Percentiles rank a stretch among this genome's conserved stretches.
Evolutionary conservation across 345 rosid species (phyloP).

Genomic region (Gossypium thurberi): DNA sequence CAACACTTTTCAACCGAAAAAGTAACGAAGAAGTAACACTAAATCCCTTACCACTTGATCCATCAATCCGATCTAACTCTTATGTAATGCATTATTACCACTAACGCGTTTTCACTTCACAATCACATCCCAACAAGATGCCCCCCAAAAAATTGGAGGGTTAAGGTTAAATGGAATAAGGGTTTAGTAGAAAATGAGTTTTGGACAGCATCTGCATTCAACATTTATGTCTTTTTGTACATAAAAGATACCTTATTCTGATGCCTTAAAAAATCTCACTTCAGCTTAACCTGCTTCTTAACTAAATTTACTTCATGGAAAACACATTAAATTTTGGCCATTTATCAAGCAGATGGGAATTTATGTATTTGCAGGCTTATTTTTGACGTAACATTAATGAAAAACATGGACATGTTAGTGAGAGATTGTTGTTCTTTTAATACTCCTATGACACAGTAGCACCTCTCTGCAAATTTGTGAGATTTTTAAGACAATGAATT

Average conservation of each 20-base stretch:
- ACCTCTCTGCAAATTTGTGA: neutral
- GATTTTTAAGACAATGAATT: neutral
- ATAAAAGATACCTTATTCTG: neutral
- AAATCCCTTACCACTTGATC: too few relatives aligned
- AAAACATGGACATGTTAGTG: too few relatives aligned
- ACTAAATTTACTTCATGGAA: neutral
- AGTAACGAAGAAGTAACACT: too few relatives aligned
- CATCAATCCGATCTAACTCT: too few relatives aligned
- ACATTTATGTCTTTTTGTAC: neutral
- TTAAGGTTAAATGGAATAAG: neutral
- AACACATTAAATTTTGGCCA: neutral
- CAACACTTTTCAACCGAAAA: too few relatives aligned
- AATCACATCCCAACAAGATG: neutral
- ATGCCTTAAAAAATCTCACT: neutral
- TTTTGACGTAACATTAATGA: neutral
- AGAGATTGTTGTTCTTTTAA: neutral
- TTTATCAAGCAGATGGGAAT: neutral
- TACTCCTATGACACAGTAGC: neutral
- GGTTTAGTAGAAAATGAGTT: neutral
- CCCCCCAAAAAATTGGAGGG: neutral
- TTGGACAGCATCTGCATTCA: neutral
- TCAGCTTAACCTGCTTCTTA: neutral
- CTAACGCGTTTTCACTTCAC: neutral
- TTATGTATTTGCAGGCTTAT: neutral
- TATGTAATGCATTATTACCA: neutral